phyloP scores from a whole-genome alignment of 208 protist genomes.

The Novymonas esmeraldas region DNA sequence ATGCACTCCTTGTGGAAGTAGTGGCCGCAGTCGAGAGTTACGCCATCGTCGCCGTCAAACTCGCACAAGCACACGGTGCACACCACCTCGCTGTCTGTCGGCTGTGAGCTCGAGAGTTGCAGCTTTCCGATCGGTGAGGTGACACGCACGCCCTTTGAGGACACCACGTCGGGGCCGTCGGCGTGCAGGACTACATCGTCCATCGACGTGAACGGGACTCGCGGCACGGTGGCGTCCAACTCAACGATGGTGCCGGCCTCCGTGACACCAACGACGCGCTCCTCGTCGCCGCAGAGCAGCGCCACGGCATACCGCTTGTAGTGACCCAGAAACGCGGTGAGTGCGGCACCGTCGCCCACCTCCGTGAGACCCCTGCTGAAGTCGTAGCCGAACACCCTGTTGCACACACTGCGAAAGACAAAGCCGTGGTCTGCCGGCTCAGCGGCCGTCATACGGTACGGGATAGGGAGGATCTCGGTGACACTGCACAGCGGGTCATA shows the following conservation, averaged over 20 bases:
- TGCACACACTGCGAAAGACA: conserved; percentile 46
- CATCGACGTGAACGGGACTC: conserved; percentile 5
- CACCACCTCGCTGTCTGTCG: conserved; percentile 35
- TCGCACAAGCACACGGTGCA: conserved; percentile 86
- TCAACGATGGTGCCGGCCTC: conserved; percentile 29
- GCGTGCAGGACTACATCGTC: conserved; percentile 29
- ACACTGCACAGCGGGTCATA: conserved; percentile 65
- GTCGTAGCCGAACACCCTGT: conserved; percentile 60
- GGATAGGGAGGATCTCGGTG: conserved; percentile 48
- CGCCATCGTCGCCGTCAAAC: conserved; percentile 66
- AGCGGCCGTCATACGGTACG: conserved; percentile 35
- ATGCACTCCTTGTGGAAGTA: conserved; percentile 83
- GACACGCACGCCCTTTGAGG: conserved; percentile 13
- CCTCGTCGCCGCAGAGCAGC: conserved; percentile 5
- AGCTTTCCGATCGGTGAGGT: conserved; percentile 4
- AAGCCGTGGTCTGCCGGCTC: conserved; percentile 72
- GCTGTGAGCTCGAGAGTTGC: conserved; percentile 17
- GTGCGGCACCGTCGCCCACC: conserved; percentile 19
- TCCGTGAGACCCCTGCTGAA: conserved; percentile 63
- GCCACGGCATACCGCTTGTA: conserved; percentile 46
- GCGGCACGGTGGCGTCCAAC: conserved; percentile 11
- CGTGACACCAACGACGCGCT: conserved; percentile 24
- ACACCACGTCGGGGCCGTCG: conserved; percentile 8
- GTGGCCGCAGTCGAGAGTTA: conserved; percentile 88
- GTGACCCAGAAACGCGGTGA: conserved; percentile 38